Conservation (phyloP, 345 rosid species). For the Salix viminalis region DNA sequence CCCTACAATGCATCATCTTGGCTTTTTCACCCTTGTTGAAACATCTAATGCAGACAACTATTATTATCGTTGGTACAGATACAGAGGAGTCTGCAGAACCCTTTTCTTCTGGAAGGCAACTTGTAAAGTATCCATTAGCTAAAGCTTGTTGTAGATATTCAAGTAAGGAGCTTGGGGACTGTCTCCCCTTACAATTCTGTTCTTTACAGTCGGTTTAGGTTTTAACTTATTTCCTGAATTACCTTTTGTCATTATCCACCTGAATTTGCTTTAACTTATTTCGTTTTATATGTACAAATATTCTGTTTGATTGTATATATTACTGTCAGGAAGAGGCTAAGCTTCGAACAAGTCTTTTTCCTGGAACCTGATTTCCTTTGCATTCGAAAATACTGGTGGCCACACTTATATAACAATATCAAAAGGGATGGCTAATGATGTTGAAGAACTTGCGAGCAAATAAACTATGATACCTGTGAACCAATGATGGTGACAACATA, state of each 20-base stretch:
- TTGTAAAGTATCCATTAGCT: background rate
- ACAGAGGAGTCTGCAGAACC: background rate
- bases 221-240: background rate
- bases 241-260: background rate
- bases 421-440: background rate
- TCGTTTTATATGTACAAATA: background rate
- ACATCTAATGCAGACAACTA: background rate
- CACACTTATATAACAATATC: background rate
- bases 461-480: background rate
- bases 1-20: background rate
- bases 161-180: background rate
- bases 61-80: background rate
- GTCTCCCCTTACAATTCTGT: conserved; percentile 3
- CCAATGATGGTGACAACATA: background rate
- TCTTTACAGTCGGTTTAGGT: background rate
- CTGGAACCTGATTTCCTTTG: background rate
- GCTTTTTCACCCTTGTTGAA: background rate
- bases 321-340: background rate
- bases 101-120: background rate
- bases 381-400: background rate
- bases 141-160: background rate
- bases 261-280: too few species aligned
- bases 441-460: background rate
- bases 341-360: background rate
- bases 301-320: background rate